Evolutionary conservation across 768 basidiomycete species (phyloP), one percentile per base, ranked within the genome.

Genomic region (Ramaria sp.): DNA sequence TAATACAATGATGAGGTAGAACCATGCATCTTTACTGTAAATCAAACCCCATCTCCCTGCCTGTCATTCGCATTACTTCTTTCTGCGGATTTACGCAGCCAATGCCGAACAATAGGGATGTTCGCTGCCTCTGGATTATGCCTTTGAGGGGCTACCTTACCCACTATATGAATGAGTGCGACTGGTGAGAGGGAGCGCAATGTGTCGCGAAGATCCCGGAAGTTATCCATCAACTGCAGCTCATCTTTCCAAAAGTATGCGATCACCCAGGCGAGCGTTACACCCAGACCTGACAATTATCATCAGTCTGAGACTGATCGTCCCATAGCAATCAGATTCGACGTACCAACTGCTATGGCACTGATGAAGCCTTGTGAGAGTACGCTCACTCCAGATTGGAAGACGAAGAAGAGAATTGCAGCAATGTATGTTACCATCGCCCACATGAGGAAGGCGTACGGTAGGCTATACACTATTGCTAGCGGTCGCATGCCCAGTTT

Each of bases 391-490:
- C 48, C 48, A n/a, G 48, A 50, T 16, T 50, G 7, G 32, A 50
- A 50, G 20, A 37, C 34, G 34, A 34, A 50, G 28, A 50, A 32
- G 3, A 50, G 34, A 22, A 50, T 50, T 18, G 48, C 48, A 5
- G 48, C 48, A 8, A 50, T 50, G 18, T 32, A 50, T 36, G 48
- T 50, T 20, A 30, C 24, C 48, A 50, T 50, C 18, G 48, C 48
- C 48, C 48, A 50, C 48, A 50, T 50, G n/a, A 50, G 48, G 32
- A 30, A 50, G 7, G 48, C 48, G 15, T 50, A 50, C 1, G 48
- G 28, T 9, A 50, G 48, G 24, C 48, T 50, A 20, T 50, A 50
- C 28, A 50, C 20, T 34, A 50, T 50, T 15, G 48, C 48, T 4
- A 50, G 34, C 8, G 48, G 48, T 37, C 18, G 5, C 24, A 50